Base-by-base conservation (phyloP, 2,329 filamentous ascomycete genomes). In the Xylariomycetidae sp. region DNA sequence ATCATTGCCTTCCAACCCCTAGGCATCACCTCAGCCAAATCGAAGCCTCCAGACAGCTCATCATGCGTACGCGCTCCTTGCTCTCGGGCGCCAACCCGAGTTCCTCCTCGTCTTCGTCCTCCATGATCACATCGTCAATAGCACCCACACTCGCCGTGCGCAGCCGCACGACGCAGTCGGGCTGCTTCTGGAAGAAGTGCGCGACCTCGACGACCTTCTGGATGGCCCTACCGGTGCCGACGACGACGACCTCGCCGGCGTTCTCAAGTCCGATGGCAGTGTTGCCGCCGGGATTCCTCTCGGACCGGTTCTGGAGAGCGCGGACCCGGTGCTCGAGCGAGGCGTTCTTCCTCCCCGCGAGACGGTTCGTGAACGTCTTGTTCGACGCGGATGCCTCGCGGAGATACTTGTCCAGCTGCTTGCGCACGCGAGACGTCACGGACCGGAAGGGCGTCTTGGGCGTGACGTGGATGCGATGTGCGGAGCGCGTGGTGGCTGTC, bases 201-300 rank as follows among this genome's bases (percentile, higher is more conserved):
- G 76, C 83, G 5, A 88, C 56, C 16, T 72, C 65, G 38, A 85
- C 56, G 1, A 74, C 74, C 57, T 77, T 78, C 41, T 72, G 66
- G 18, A 88, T 79, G 6, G 82, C 83, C 44, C 70, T 72, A 2
- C 83, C 82, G 0, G 80, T 81, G 6, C 76, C 83, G 34, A 82
- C 68, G 2, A 86, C 55, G 11, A 72, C 63, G 4, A 85, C 78
- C 14, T 69, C 61, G 35, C 73, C 66, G 10, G 53, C 48, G 16
- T 54, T 49, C 20, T 56, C 51, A 13, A 60, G 49, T 11, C 45
- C 54, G 8, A 58, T 54, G 14, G 54, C 54, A 32, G 51, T 51
- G 3, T 51, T 49, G 13, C 49, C 44, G 14, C 42, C 41, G 30
- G 41, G 44, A 30, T 44, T 44, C 33, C 56, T 53, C 17, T 38